Evolutionary conservation across 139 green algal genomes (phyloP).

Genomic region (Coelastrella sp.): DNA sequence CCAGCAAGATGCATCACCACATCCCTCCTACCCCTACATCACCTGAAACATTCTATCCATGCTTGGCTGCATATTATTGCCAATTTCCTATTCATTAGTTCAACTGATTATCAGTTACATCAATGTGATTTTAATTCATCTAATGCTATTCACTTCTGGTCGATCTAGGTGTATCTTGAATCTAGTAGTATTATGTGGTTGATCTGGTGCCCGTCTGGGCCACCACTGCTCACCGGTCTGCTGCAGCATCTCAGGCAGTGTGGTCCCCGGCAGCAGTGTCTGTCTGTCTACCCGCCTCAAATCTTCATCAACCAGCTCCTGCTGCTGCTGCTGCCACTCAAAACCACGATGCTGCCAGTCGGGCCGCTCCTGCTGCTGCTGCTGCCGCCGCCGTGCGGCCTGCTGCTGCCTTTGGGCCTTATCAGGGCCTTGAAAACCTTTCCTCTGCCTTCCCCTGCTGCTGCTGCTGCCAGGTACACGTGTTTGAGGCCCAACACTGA

Average conservation of each 20-base stretch:
- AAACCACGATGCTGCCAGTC: conserved; percentile 7
- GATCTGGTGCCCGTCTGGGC: neutral
- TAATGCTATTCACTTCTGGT: neutral
- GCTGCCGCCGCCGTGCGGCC: conserved; percentile 11
- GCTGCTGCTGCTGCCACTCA: neutral
- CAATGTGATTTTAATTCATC: too few species aligned
- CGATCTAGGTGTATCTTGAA: neutral
- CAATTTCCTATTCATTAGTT: too few species aligned
- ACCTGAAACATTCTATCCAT: too few species aligned
- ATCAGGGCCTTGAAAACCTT: neutral
- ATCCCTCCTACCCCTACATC: too few species aligned
- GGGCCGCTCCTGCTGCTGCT: conserved; percentile 30
- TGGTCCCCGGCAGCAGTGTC: neutral
- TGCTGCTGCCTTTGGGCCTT: conserved; percentile 15
- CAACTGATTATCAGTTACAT: too few species aligned
- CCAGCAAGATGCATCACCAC: too few species aligned
- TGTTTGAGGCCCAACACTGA: neutral
- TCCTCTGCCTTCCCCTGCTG: neutral
- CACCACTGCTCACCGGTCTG: neutral
- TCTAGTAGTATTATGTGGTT: neutral
- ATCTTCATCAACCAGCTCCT: neutral
- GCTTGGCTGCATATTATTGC: too few species aligned
- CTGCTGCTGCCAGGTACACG: neutral
- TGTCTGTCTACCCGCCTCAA: neutral
- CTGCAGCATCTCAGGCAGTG: neutral